Conservation (phyloP, 495 filamentous ascomycete species). For the Trichoderma reesei region DNA sequence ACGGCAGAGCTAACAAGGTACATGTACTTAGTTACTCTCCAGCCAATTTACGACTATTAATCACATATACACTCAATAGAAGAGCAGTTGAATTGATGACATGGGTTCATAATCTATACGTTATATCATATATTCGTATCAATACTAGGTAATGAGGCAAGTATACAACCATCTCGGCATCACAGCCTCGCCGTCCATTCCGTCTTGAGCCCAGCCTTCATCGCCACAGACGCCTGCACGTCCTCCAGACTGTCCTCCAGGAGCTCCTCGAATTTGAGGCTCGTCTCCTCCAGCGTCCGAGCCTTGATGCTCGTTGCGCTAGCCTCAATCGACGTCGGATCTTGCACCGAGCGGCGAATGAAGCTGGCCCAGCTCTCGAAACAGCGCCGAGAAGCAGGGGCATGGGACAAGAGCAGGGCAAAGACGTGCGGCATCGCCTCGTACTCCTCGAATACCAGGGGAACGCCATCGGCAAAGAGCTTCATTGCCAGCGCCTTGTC, state of each 20-base stretch:
- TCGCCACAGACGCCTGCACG: neutral
- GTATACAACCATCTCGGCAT: neutral
- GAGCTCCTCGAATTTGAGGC: conserved; percentile 42
- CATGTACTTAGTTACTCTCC: no score
- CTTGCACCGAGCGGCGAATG: conserved; percentile 33
- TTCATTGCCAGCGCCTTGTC: conserved; percentile 49
- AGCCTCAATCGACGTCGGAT: conserved; percentile 29
- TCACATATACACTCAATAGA: no score
- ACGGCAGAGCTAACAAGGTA: no score
- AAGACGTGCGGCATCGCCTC: conserved; percentile 91
- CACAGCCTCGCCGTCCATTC: neutral
- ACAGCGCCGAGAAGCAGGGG: conserved; percentile 39
- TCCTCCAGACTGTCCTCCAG: neutral
- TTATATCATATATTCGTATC: no score
- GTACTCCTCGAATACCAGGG: conserved; percentile 62
- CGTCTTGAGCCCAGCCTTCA: neutral
- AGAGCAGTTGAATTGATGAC: no score
- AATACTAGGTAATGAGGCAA: no score
- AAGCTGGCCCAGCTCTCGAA: conserved; percentile 51
- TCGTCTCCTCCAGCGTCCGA: conserved; percentile 42
- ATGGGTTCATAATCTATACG: no score
- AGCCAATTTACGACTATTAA: no score
- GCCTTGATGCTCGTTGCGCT: conserved; percentile 45
- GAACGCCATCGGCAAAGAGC: conserved; percentile 50
- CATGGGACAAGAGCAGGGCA: conserved; percentile 48